Evolutionary conservation across 176 grass and related monocot genomes (phyloP), one percentile per base, ranked within the genome.

Genomic region (Melocanna baccifera): DNA sequence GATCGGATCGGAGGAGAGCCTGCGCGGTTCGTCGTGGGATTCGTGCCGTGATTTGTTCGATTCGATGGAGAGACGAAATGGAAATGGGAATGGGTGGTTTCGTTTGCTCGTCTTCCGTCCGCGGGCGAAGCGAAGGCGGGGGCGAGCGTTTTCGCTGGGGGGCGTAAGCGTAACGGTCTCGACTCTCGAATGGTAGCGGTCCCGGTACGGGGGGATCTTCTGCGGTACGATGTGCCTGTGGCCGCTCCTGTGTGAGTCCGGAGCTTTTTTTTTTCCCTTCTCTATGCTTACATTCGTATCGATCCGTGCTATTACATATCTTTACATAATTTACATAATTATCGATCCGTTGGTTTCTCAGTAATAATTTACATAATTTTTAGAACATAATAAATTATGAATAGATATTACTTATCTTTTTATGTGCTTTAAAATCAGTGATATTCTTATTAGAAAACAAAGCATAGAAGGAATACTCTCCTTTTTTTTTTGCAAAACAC

Each of bases 101-200:
- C 39, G 82, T 68, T 46, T 30, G 58, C 37, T 61, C 87, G 87
- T 89, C 75, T 51, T 41, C 45, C n/a, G 18, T 83, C 86, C 77
- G 89, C 63, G 72, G 86, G 85, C 81, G 71, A 81, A 66, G 84
- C 66, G 39, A 37, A 62, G 85, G 85, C 75, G 53, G 85, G 63
- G 85, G 68, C 52, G 48, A 48, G 11, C 56, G 71, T 56, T 57
- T 57, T 69, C 66, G 52, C 16, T 19, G 9, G 67, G 25, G 66
- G n/a, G 9, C 25, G 62, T 83, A 92, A 92, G 9, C 25, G 62
- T 83, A 92, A 92, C 90, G 90, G 90, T 92, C 88, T 51, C 13
- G n/a, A 39, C 70, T 82, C 78, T 55, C 55, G 34, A 79, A 65
- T 64, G 86, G 20, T 19, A 9, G 20, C 1, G 51, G 51, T 20